A percentile compares a stretch with the other conserved stretches of the same genome.
Evolutionary conservation across 345 rosid species (phyloP).

Genomic region (Eucalyptus curtisii): DNA sequence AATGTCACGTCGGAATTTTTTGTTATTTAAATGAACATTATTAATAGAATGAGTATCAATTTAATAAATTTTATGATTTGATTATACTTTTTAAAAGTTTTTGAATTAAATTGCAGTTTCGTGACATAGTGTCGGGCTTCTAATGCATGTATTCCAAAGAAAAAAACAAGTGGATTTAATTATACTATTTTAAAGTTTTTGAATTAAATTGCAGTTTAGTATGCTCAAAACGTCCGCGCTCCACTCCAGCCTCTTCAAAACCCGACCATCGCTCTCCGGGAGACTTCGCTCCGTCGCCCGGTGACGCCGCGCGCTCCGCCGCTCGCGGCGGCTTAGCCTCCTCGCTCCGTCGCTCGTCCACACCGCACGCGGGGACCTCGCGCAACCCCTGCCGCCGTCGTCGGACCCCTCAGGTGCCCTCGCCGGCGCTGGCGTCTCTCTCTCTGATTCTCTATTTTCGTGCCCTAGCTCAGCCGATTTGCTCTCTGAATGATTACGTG

Average conservation of each 20-base stretch:
- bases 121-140: too few species aligned
- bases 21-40: too few species aligned
- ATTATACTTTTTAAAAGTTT: too few species aligned
- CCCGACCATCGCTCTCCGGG: neutral
- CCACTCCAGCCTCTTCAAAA: neutral
- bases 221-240: neutral
- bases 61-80: too few species aligned
- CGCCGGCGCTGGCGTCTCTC: neutral
- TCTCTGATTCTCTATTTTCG: neutral
- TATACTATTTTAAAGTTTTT: too few species aligned
- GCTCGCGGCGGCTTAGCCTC: neutral
- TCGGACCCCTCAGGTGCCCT: neutral
- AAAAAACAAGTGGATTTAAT: too few species aligned
- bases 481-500: neutral
- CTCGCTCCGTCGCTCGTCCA: neutral
- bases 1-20: too few species aligned
- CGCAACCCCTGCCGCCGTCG: neutral
- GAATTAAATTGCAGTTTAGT: too few species aligned
- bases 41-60: too few species aligned
- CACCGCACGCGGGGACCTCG: neutral
- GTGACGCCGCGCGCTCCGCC: neutral
- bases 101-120: too few species aligned
- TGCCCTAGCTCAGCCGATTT: neutral
- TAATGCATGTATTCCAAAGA: too few species aligned
- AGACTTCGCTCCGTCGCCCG: neutral